A percentile compares a stretch with the other conserved stretches of the same genome.
These are phyloP conservation scores for Apiotrichum montevideense DNA, from an alignment of 1,284 basidiomycete species.

Conservation along the genomic window DNA sequence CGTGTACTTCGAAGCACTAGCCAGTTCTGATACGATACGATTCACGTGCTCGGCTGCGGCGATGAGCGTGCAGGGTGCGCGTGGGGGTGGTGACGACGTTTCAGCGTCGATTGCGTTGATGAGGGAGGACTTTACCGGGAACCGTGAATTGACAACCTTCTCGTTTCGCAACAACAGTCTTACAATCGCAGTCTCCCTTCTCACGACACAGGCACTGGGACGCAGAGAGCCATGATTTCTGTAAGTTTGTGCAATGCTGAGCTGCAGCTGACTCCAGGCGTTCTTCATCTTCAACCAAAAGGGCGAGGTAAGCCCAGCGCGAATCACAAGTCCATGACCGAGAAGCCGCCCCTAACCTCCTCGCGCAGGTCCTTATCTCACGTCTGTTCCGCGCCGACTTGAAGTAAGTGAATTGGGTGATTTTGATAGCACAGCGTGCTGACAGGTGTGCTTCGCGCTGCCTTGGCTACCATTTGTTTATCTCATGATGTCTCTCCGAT, in stretches of 20 bases:
- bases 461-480: not conserved
- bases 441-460: not conserved
- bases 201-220: too few species aligned
- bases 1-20: too few species aligned
- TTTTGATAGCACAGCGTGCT: too few species aligned
- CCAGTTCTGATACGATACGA: too few species aligned
- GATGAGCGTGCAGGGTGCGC: too few species aligned
- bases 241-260: slow-evolving; percentile 16
- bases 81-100: too few species aligned
- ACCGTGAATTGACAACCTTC: too few species aligned
- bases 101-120: too few species aligned
- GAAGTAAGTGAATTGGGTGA: slow-evolving; percentile 57
- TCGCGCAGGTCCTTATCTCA: slow-evolving; percentile 76
- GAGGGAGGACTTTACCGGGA: too few species aligned
- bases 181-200: too few species aligned
- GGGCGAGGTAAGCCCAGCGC: slow-evolving; percentile 64
- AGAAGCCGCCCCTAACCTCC: not conserved
- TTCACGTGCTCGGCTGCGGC: too few species aligned
- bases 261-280: slow-evolving; percentile 54
- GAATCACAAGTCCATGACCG: not conserved
- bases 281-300: slow-evolving; percentile 99
- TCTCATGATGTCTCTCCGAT: not conserved
- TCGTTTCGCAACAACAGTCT: too few species aligned
- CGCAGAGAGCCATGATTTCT: slow-evolving; percentile 29
- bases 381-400: slow-evolving; percentile 86